Evolutionary conservation across 2,329 filamentous ascomycete species (phyloP), one percentile per base, ranked within the genome.

Genomic region (Emmonsiellopsis sp.): DNA sequence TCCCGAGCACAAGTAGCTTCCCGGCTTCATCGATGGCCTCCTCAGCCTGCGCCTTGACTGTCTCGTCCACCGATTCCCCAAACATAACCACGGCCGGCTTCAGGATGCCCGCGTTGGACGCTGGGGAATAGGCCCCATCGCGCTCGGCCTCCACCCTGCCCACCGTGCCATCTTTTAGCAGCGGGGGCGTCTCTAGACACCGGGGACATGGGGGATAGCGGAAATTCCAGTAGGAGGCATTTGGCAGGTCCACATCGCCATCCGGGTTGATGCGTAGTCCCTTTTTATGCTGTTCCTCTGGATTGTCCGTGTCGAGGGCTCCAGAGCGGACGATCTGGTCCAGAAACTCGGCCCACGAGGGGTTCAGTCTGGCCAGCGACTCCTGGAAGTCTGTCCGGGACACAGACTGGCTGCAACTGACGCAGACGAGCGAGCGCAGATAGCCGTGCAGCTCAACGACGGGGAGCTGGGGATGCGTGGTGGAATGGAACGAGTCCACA

Each of bases 51-150:
- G 74, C 68, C 68, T 94, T 96, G 37, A 91, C 84, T 1, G 71
- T 63, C 1, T 72, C 69, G 0, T 81, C 75, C 49, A 97, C 95
- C 55, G 83, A 91, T 70, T 97, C 93, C 13, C 93, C 93, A 67
- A 97, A 97, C 89, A 97, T 96, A 62, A 91, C 84, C 2, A 98
- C 91, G 0, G 88, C 88, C 3, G 93, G 93, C 65, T 97, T 97
- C 53, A 98, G 69, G 39, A 97, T 82, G 2, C 92, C 93, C 0
- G 83, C 88, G 2, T 79, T 83, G 60, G 82, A 84, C 0, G 73
- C 72, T 5, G 77, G 61, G 40, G 76, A 71, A 88, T 86, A 94
- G 0, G 90, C 92, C 0, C 92, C 92, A 51, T 96, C 89, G 1
- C 65, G 61, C 62, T 96, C 92, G 10, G 87, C 80, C 57, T 86